Base-by-base conservation (phyloP, 2,329 filamentous ascomycete genomes). In the Diaporthe vexans region DNA sequence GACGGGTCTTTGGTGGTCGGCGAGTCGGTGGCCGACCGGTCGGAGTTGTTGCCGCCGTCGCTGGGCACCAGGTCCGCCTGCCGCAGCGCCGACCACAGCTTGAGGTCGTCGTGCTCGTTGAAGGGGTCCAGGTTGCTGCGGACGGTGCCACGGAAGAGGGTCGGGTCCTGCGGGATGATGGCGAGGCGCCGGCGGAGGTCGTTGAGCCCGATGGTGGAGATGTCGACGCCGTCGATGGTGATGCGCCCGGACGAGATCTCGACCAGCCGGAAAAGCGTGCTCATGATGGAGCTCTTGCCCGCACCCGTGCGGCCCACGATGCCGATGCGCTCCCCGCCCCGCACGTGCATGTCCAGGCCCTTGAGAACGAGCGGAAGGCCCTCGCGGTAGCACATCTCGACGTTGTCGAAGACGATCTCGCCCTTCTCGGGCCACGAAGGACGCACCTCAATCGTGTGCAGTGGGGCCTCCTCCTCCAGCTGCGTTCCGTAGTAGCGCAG, bases 401-500 rank as follows among this genome's bases (percentile, higher is more conserved):
- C 93, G 65, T 94, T 86, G 74, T 92, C 87, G 80, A 96, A 95
- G 29, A 91, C 81, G 76, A 96, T 95, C 81, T 95, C 94, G 37
- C 96, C 97, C 78, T 91, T 91, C 79, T 97, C 92, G 0, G 97
- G 97, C 97, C 97, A 99, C 26, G 88, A 88, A 0, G 90, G 85
- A 24, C 91, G 90, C 4, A 98, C 90, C 7, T 95, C 90, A 65
- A 92, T 82, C 56, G 94, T 92, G 79, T 95, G 94, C 1, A 95
- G 87, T 0, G 95, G 94, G 0, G 96, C 94, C 83, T 98, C 97
- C 81, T 98, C 93, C 76, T 97, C 95, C 6, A 99, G 89, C 78
- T 94, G 84, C 0, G 91, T 94, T 72, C 94, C 95, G 81, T 98
- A 98, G 85, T 97, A 95, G 81, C 95, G 92, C 46, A 98, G 88